Evolutionary conservation across 2,329 filamentous ascomycete species (phyloP).

Genomic region (Ustilaginoidea virens): DNA sequence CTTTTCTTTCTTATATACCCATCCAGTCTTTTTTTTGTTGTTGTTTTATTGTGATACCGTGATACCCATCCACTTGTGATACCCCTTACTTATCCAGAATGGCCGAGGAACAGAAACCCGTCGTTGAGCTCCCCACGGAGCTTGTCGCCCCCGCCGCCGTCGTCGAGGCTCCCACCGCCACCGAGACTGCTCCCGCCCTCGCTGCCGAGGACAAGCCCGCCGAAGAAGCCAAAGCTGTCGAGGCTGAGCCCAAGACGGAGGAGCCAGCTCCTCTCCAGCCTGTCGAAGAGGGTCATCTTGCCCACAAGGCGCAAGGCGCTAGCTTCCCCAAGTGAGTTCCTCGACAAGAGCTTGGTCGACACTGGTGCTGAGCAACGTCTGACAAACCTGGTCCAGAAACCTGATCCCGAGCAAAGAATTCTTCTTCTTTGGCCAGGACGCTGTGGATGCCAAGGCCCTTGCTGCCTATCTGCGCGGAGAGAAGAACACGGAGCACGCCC

Average conservation of each 20-base stretch:
- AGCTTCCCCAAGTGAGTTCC: conserved; percentile 69
- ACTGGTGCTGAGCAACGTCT: too few species aligned
- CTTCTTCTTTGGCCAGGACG: conserved; percentile 71
- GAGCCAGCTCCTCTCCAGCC: too few species aligned
- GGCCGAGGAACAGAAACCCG: conserved; percentile 60
- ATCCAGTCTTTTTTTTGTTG: background rate
- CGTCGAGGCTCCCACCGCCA: conserved; percentile 12
- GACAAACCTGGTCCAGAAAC: too few species aligned
- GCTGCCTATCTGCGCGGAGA: conserved; percentile 69
- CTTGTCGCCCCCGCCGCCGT: conserved; percentile 27
- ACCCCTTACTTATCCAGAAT: conserved; percentile 35
- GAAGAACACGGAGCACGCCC: conserved; percentile 61
- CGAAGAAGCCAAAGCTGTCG: conserved; percentile 20
- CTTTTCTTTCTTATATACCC: conserved; percentile 22
- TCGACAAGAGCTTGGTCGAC: background rate
- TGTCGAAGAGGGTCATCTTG: conserved; percentile 71
- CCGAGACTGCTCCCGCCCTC: conserved; percentile 18
- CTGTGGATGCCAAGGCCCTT: conserved; percentile 60
- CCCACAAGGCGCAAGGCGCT: conserved; percentile 78
- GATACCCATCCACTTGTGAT: conserved; percentile 33
- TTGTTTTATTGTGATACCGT: too few species aligned
- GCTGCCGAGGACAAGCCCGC: conserved; percentile 23
- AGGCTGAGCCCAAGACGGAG: conserved; percentile 24
- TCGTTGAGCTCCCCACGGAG: conserved; percentile 33
- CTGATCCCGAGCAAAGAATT: conserved; percentile 84